A percentile compares a stretch with the other conserved stretches of the same genome.
These are phyloP conservation scores for Quercus gilva DNA, from an alignment of 306 rosid genomes.

Conservation along the genomic window DNA sequence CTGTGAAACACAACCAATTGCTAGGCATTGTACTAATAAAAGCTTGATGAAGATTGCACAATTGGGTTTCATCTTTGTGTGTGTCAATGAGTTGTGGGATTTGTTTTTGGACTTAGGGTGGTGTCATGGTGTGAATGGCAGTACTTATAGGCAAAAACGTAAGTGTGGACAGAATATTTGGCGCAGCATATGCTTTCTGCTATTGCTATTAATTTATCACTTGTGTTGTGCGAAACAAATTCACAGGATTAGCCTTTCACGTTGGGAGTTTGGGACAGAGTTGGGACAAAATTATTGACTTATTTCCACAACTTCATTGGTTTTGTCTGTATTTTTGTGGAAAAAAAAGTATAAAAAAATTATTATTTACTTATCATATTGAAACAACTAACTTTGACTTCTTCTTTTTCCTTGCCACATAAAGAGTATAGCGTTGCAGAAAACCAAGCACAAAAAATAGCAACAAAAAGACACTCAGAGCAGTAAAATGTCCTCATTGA, in stretches of 20 bases:
- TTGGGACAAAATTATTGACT: no score
- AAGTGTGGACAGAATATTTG: background rate
- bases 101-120: background rate
- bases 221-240: background rate
- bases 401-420: no score
- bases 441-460: no score
- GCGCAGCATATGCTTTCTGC: background rate
- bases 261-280: background rate
- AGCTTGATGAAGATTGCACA: conserved; percentile 14
- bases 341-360: no score
- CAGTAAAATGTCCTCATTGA: no score
- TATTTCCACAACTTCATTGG: no score
- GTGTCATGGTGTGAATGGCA: background rate
- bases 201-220: background rate
- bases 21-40: conserved; percentile 10
- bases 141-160: background rate
- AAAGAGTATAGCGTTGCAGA: no score
- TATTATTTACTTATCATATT: no score
- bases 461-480: no score
- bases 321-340: no score
- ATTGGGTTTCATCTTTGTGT: conserved; percentile 3
- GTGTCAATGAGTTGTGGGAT: background rate
- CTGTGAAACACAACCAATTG: conserved; percentile 17
- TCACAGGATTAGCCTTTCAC: background rate
- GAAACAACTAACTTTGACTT: no score